phyloP scores from a whole-genome alignment of 192 early-diverging fungal species.

The Gamsiella multidivaricata region DNA sequence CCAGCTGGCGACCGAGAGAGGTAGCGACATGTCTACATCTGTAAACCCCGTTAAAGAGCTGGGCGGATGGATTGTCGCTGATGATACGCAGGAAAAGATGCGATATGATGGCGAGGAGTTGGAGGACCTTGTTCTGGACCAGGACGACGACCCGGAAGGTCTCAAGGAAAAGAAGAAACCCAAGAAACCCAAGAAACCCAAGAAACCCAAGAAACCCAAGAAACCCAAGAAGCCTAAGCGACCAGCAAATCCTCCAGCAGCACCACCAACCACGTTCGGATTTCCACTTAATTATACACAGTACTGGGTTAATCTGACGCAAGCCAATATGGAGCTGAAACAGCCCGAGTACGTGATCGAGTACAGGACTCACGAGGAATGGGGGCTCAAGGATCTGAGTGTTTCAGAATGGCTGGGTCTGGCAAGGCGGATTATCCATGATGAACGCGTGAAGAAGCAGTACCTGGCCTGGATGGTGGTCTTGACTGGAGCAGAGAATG shows the following conservation, averaged over 20 bases:
- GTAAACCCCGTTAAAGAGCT: neutral
- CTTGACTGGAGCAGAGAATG: slow-evolving; percentile 39
- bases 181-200: slow-evolving; percentile 28
- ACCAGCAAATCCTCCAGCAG: slow-evolving; percentile 28
- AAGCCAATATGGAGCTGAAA: slow-evolving; percentile 35
- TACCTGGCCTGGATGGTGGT: slow-evolving; percentile 52
- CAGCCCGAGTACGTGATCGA: slow-evolving; percentile 57
- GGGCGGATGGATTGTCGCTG: neutral
- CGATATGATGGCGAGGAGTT: neutral
- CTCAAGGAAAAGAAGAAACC: slow-evolving; percentile 1
- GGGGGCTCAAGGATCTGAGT: slow-evolving; percentile 61
- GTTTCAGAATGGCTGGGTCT: slow-evolving; percentile 56
- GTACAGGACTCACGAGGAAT: slow-evolving; percentile 60
- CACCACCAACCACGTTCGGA: slow-evolving; percentile 41
- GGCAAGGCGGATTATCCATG: slow-evolving; percentile 46
- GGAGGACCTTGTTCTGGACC: slow-evolving; percentile 2
- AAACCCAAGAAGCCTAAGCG: slow-evolving; percentile 40
- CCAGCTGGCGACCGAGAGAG: slow-evolving; percentile 43
- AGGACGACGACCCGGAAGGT: slow-evolving; percentile 7
- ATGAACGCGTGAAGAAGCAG: neutral
- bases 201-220: slow-evolving; percentile 44
- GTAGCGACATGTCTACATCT: neutral
- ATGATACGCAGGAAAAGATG: too few species aligned
- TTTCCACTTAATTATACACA: slow-evolving; percentile 54
- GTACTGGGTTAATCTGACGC: slow-evolving; percentile 56